Evolutionary conservation across 768 basidiomycete genomes (phyloP).

Genomic region (Russula sp.): DNA sequence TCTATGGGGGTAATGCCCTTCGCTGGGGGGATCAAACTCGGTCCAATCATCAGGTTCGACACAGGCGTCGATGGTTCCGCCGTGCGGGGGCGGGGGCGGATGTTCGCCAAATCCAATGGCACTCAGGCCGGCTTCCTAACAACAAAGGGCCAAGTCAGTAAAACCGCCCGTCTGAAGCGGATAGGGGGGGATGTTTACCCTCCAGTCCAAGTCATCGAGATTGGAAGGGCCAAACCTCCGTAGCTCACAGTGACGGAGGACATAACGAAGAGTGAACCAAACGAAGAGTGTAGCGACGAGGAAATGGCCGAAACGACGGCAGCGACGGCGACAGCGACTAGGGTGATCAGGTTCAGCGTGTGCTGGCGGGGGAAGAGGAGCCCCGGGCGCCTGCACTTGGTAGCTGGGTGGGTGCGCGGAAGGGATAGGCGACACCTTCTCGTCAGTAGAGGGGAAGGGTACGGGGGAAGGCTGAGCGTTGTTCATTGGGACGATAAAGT

Average conservation of each 20-base stretch:
- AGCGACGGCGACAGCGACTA: background rate
- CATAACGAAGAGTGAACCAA: background rate
- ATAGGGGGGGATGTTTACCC: background rate
- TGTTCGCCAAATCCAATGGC: background rate
- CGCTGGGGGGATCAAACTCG: background rate
- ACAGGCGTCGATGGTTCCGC: constrained; percentile 1
- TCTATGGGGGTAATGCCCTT: background rate
- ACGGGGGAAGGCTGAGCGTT: background rate
- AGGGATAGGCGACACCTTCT: background rate
- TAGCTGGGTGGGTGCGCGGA: constrained; percentile 1
- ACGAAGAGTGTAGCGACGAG: background rate
- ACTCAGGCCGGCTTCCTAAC: background rate
- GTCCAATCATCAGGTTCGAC: constrained; percentile 5
- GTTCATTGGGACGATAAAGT: background rate
- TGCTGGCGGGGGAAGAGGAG: background rate
- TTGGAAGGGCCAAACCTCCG: background rate
- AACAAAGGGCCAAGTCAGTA: background rate
- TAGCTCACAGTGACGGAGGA: background rate
- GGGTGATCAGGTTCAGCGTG: background rate
- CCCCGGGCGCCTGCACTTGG: background rate
- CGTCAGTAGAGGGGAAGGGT: background rate
- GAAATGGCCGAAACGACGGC: constrained; percentile 3
- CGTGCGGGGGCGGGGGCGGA: background rate
- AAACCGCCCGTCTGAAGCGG: no score
- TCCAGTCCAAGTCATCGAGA: background rate